Evolutionary conservation across 2,329 filamentous ascomycete species (phyloP).

Genomic region (Passalora sequoiae): DNA sequence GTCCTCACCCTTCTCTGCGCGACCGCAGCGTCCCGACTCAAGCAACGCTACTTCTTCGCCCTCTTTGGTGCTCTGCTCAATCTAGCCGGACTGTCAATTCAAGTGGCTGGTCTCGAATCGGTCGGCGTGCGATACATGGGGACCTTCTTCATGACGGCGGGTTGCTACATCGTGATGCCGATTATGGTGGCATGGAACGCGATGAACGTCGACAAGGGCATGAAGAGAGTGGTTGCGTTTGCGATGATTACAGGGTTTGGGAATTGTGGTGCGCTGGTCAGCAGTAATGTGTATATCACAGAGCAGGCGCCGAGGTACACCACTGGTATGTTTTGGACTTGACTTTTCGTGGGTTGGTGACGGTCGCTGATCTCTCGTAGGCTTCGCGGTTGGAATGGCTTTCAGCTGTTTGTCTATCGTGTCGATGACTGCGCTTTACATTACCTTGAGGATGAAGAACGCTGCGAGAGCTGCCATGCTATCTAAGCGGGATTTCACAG

Average conservation of each 20-base stretch:
- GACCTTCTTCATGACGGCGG: conserved; percentile 33
- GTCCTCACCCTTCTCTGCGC: conserved; percentile 16
- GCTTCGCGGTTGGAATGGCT: conserved; percentile 20
- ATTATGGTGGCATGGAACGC: conserved; percentile 36
- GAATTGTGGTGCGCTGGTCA: conserved; percentile 14
- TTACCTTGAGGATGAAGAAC: conserved; percentile 9
- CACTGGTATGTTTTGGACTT: conserved; percentile 7
- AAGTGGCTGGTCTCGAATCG: conserved; percentile 23
- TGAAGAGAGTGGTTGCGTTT: conserved; percentile 24
- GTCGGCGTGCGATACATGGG: conserved; percentile 33
- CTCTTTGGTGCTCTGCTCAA: conserved; percentile 34
- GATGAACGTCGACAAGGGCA: conserved; percentile 39
- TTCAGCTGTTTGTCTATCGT: conserved; percentile 17
- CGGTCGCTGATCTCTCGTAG: not conserved
- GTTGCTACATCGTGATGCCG: conserved; percentile 31
- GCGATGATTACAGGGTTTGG: conserved; percentile 17
- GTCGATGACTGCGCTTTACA: conserved; percentile 20
- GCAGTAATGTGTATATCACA: conserved; percentile 11
- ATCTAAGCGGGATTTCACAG: too few species aligned
- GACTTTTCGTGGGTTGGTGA: too few species aligned
- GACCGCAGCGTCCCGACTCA: conserved; percentile 20
- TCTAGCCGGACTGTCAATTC: conserved; percentile 33
- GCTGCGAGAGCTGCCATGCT: too few species aligned
- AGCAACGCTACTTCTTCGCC: conserved; percentile 36
- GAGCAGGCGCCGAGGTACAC: conserved; percentile 9